phyloP scores from a whole-genome alignment of 805 yeast species.

The Monosporozyma yasuniensis region DNA sequence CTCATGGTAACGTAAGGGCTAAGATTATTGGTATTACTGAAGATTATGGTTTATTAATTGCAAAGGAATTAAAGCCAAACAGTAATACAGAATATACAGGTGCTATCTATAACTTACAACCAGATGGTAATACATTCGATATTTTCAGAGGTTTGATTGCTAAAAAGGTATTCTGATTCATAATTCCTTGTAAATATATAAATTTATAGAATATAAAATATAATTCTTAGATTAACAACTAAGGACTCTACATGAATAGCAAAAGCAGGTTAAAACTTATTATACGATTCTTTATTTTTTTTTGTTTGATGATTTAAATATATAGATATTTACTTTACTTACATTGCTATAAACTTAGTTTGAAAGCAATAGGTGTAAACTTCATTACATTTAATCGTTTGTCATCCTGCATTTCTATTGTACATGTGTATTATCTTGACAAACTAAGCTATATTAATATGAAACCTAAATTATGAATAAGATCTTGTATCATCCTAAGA shows the following conservation, averaged over 20 bases:
- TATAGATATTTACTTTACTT: neutral
- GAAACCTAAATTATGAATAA: neutral
- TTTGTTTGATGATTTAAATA: neutral
- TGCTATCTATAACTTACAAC: constrained; percentile 62
- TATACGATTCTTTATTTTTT: neutral
- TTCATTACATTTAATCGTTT: neutral
- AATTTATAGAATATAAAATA: neutral
- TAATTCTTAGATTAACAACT: neutral
- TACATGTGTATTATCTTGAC: neutral
- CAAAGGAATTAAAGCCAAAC: constrained; percentile 48
- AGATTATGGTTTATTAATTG: constrained; percentile 78
- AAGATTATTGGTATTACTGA: constrained; percentile 69
- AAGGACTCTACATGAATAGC: neutral
- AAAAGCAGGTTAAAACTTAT: neutral
- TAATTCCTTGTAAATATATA: neutral
- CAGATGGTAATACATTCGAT: constrained; percentile 96
- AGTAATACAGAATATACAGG: constrained; percentile 41
- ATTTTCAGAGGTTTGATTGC: constrained; percentile 84
- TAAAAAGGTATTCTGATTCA: constrained; percentile 33
- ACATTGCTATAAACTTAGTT: neutral
- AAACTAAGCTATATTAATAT: neutral
- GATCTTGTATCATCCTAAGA: neutral
- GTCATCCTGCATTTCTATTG: neutral
- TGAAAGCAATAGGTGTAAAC: neutral
- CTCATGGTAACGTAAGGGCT: constrained; percentile 46